Conservation (phyloP, 1,284 basidiomycete species). For the Tilletia caries region DNA sequence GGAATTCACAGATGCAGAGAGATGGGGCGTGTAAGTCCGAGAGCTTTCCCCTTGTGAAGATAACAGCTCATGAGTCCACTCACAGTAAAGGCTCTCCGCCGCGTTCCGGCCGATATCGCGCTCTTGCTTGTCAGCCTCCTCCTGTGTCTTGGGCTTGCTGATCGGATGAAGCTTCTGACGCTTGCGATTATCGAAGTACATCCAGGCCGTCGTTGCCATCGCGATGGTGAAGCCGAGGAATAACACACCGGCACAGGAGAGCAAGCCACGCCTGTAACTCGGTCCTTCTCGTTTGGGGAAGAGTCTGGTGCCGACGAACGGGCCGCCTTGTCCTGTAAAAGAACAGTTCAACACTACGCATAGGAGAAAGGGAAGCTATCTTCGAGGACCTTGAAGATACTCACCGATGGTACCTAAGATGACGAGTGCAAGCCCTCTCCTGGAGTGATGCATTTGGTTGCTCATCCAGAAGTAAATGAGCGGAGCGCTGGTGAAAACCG, state of each 20-base stretch:
- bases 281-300: conserved; percentile 35
- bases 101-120: neutral
- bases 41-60: no score
- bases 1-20: no score
- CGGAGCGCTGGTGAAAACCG: conserved; percentile 43
- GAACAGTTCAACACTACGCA: neutral
- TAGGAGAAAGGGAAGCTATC: no score
- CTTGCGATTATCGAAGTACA: neutral
- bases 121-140: neutral
- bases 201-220: neutral
- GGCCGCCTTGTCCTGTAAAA: conserved; percentile 41
- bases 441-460: conserved; percentile 37
- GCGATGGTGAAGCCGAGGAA: conserved; percentile 17
- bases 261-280: conserved; percentile 38
- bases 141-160: neutral
- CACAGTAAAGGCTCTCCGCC: neutral
- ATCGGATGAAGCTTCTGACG: neutral
- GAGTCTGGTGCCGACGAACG: conserved; percentile 38
- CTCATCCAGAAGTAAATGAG: conserved; percentile 43
- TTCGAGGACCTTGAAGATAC: neutral
- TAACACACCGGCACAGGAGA: conserved; percentile 30
- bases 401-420: conserved; percentile 46
- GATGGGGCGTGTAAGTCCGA: no score
- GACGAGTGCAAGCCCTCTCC: conserved; percentile 34
- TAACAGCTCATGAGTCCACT: neutral